These are phyloP conservation scores for Samsoniella hepiali DNA, from an alignment of 2,329 filamentous ascomycete species.

Conservation along the genomic window DNA sequence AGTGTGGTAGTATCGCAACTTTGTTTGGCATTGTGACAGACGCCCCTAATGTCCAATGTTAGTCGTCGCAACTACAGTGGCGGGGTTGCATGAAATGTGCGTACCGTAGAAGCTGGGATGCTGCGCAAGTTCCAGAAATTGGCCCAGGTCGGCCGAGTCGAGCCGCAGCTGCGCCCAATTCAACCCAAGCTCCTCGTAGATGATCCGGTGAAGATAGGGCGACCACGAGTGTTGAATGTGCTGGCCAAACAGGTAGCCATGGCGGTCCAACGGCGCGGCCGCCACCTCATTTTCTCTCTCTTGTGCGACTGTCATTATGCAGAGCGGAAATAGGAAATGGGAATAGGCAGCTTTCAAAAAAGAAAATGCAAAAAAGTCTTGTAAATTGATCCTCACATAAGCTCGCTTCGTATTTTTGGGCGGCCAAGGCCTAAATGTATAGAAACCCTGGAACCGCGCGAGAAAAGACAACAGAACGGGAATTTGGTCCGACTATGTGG, in stretches of 20 bases:
- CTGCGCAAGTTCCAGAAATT: slow-evolving; percentile 50
- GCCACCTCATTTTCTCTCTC: slow-evolving; percentile 11
- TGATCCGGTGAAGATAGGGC: slow-evolving; percentile 50
- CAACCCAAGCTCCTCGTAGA: slow-evolving; percentile 50
- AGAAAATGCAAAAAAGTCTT: neutral
- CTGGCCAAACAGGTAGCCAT: slow-evolving; percentile 56
- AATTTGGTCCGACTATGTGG: neutral
- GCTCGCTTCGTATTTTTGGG: neutral
- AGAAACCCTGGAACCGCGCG: neutral
- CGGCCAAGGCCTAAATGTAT: neutral
- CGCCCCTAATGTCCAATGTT: slow-evolving; percentile 44
- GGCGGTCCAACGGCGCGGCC: slow-evolving; percentile 36
- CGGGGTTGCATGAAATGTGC: slow-evolving; percentile 19
- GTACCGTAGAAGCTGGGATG: slow-evolving; percentile 61
- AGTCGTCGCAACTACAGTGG: neutral
- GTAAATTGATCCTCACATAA: neutral
- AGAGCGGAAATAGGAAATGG: neutral
- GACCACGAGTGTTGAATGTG: slow-evolving; percentile 55
- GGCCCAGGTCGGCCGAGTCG: slow-evolving; percentile 48
- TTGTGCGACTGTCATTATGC: neutral
- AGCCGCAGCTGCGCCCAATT: slow-evolving; percentile 52
- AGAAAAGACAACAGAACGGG: neutral
- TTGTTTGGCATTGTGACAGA: slow-evolving; percentile 85
- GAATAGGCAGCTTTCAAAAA: neutral
- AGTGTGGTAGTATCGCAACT: slow-evolving; percentile 67